These are phyloP conservation scores for Sporothrix variecibatus DNA, from an alignment of 2,329 filamentous ascomycete genomes.

Conservation along the genomic window DNA sequence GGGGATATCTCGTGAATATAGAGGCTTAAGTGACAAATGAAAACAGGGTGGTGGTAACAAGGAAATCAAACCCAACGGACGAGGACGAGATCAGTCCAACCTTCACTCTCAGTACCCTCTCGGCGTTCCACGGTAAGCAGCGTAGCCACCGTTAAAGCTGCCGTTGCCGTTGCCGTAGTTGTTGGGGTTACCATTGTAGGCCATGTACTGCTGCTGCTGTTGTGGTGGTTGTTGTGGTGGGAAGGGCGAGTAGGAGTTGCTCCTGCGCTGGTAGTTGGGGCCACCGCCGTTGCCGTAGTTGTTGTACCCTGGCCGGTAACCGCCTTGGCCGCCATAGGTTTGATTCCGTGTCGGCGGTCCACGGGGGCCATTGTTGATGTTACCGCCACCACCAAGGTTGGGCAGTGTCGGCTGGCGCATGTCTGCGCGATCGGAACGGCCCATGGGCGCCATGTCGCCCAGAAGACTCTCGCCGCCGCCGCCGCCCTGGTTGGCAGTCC, in stretches of 20 bases:
- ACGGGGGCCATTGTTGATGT: background rate
- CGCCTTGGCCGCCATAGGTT: background rate
- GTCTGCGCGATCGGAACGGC: background rate
- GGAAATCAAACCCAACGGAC: background rate
- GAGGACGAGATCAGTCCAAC: background rate
- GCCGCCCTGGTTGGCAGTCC: background rate
- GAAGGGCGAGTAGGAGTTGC: conserved; percentile 21
- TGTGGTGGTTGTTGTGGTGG: conserved; percentile 8
- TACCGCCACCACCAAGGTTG: background rate
- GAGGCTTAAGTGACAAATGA: background rate
- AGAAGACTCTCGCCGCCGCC: conserved; percentile 10
- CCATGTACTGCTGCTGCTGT: background rate
- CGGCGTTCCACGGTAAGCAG: background rate
- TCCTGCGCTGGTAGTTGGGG: background rate
- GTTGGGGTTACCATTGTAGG: background rate
- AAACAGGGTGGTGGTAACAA: background rate
- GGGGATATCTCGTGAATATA: conserved; percentile 14
- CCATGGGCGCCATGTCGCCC: conserved; percentile 17
- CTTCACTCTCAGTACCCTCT: background rate
- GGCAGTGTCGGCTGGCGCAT: conserved; percentile 13
- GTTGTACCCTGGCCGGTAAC: conserved; percentile 7
- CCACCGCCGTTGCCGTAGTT: background rate
- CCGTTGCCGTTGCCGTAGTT: background rate
- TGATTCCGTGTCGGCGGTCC: background rate
- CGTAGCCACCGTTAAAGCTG: conserved; percentile 5